Conservation (phyloP, 495 filamentous ascomycete species). For the Aspergillus conjunctus region DNA sequence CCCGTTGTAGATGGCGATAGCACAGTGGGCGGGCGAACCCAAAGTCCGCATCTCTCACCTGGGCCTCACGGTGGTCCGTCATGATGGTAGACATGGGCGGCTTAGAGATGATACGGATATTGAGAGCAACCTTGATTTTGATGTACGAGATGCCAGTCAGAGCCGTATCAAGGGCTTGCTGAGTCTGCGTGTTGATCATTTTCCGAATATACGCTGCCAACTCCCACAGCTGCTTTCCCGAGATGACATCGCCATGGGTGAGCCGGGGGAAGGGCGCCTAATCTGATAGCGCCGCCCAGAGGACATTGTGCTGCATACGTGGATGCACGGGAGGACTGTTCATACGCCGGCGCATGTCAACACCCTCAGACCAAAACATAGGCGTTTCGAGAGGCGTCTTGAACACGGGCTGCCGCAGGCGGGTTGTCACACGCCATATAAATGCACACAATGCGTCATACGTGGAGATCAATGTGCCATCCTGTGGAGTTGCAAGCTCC, state of each 20-base stretch:
- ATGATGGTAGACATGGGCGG: constrained; percentile 27
- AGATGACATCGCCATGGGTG: constrained; percentile 36
- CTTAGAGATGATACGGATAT: constrained; percentile 21
- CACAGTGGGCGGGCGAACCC: constrained; percentile 25
- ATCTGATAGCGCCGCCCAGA: constrained; percentile 28
- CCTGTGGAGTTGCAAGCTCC: constrained; percentile 33
- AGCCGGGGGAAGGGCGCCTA: constrained; percentile 19
- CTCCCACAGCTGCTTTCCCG: constrained; percentile 33
- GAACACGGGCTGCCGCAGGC: constrained; percentile 37
- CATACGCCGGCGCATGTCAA: constrained; percentile 44
- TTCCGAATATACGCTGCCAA: constrained; percentile 40
- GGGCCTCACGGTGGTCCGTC: constrained; percentile 27
- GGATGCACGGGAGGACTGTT: constrained; percentile 30
- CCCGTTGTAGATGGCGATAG: constrained; percentile 20
- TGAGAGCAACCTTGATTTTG: constrained; percentile 35
- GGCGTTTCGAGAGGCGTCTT: constrained; percentile 28
- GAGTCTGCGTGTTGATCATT: constrained; percentile 36
- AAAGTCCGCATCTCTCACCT: constrained; percentile 22
- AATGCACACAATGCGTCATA: constrained; percentile 47
- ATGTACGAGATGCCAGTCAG: constrained; percentile 34
- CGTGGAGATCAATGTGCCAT: constrained; percentile 45
- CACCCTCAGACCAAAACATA: constrained; percentile 35
- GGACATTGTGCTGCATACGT: constrained; percentile 40
- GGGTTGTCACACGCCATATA: constrained; percentile 38
- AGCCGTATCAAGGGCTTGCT: constrained; percentile 27